Conservation (phyloP, 23 red algal genomes). For the Gracilariopsis chorda region DNA sequence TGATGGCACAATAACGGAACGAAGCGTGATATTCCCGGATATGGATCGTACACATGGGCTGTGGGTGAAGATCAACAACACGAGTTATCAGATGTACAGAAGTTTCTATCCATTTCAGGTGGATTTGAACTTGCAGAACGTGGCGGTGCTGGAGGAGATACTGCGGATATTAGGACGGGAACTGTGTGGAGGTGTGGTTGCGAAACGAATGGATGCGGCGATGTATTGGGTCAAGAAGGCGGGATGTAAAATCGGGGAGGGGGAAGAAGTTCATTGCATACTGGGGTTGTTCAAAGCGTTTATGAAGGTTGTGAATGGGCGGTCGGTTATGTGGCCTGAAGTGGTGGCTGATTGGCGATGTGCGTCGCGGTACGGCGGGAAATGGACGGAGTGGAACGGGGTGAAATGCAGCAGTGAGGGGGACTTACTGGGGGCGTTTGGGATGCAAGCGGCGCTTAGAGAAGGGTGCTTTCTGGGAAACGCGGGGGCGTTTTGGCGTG, state of each 20-base stretch:
- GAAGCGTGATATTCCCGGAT: conserved; percentile 83
- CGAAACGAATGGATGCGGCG: conserved; percentile 84
- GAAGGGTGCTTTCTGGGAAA: conserved; percentile 83
- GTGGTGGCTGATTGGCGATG: conserved; percentile 54
- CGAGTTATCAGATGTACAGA: conserved; percentile 86
- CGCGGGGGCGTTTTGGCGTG: conserved; percentile 78
- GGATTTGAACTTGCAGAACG: conserved; percentile 91
- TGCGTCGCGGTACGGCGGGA: conserved; percentile 58
- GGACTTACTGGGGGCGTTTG: conserved; percentile 69
- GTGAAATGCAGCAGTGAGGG: conserved; percentile 65
- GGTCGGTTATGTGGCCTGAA: conserved; percentile 69
- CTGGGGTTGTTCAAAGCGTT: conserved; percentile 85
- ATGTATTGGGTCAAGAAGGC: conserved; percentile 81
- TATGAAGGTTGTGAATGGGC: conserved; percentile 69
- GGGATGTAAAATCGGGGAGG: conserved; percentile 46
- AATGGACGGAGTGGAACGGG: conserved; percentile 21
- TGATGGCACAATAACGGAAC: conserved; percentile 82
- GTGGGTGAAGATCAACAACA: conserved; percentile 68
- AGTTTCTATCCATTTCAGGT: conserved; percentile 93
- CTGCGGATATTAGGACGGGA: conserved; percentile 76
- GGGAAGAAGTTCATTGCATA: conserved; percentile 72
- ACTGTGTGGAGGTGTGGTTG: conserved; percentile 75
- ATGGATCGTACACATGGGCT: conserved; percentile 96
- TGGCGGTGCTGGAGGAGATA: conserved; percentile 75
- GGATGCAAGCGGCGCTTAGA: conserved; percentile 86